These are phyloP conservation scores for Epichloe aotearoae DNA, from an alignment of 2,329 filamentous ascomycete genomes.

Conservation along the genomic window DNA sequence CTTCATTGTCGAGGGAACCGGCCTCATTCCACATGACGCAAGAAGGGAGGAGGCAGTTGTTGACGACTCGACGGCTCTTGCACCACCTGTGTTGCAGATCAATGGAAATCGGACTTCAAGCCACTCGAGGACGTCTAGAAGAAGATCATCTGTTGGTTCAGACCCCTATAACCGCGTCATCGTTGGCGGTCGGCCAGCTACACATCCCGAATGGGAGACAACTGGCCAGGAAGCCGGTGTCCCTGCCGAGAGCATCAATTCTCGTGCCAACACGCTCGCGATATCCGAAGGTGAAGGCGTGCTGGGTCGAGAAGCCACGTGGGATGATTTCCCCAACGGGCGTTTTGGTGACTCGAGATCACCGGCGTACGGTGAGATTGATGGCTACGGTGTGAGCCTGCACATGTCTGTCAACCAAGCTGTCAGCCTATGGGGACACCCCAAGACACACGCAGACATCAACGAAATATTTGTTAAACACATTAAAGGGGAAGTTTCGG, in stretches of 20 bases:
- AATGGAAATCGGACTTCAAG: slow-evolving; percentile 32
- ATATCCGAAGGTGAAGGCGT: slow-evolving; percentile 90
- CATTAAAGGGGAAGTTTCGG: slow-evolving; percentile 62
- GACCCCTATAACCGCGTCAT: slow-evolving; percentile 83
- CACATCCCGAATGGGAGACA: slow-evolving; percentile 53
- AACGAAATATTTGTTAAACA: slow-evolving; percentile 69
- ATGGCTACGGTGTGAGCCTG: slow-evolving; percentile 93
- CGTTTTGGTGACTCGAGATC: slow-evolving; percentile 89
- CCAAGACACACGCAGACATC: slow-evolving; percentile 57
- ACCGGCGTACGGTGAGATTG: slow-evolving; percentile 89
- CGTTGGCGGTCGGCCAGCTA: slow-evolving; percentile 49
- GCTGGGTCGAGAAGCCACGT: slow-evolving; percentile 85
- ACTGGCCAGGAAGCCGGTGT: slow-evolving; percentile 65
- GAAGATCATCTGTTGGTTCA: slow-evolving; percentile 68
- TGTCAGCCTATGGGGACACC: slow-evolving; percentile 72
- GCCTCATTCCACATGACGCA: slow-evolving; percentile 59
- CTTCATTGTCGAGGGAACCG: slow-evolving; percentile 74
- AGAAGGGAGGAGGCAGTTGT: slow-evolving; percentile 39
- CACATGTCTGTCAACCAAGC: slow-evolving; percentile 83
- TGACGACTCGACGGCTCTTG: slow-evolving; percentile 24
- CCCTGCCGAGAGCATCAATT: slow-evolving; percentile 61
- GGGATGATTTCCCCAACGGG: slow-evolving; percentile 97
- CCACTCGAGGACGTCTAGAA: slow-evolving; percentile 33
- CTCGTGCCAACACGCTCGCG: slow-evolving; percentile 71
- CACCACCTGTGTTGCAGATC: slow-evolving; percentile 24